A percentile compares a stretch with the other conserved stretches of the same genome.
Conservation (phyloP, 441 rosid species). For the Iberis amara region DNA sequence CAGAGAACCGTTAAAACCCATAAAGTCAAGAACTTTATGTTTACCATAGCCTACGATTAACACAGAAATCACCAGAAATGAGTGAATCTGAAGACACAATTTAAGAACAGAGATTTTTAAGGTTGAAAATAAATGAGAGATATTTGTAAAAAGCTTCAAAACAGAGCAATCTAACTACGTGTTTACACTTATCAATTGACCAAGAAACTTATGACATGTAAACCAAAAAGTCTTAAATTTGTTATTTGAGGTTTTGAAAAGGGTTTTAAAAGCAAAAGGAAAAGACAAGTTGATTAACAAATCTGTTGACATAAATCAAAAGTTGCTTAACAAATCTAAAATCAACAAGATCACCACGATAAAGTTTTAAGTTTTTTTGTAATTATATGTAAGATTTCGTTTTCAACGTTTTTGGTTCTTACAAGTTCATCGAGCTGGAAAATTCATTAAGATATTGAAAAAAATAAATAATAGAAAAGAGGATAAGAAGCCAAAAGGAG, state of each 20-base stretch:
- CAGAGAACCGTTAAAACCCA: constrained; percentile 35
- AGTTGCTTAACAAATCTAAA: constrained; percentile 17
- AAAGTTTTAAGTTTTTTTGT: not conserved
- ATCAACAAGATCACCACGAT: constrained; percentile 19
- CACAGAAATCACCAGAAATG: not conserved
- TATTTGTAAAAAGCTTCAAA: no score
- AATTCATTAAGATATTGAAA: not conserved
- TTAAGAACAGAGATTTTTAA: no score
- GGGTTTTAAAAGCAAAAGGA: not conserved
- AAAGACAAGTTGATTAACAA: constrained; percentile 15
- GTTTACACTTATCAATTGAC: no score
- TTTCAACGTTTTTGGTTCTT: constrained; percentile 24
- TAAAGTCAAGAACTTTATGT: constrained; percentile 19
- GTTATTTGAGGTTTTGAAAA: constrained; percentile 9
- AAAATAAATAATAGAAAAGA: not conserved
- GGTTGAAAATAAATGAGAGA: no score
- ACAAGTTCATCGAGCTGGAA: constrained; percentile 25
- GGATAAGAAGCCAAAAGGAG: constrained; percentile 20
- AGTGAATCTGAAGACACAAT: no score
- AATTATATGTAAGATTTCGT: constrained; percentile 10
- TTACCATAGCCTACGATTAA: constrained; percentile 36
- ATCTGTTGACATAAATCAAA: constrained; percentile 20
- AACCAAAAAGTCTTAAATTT: not conserved
- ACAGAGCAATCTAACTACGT: no score
- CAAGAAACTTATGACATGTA: no score